Base-by-base conservation (phyloP, 768 basidiomycete species). In the Suillus lakei region DNA sequence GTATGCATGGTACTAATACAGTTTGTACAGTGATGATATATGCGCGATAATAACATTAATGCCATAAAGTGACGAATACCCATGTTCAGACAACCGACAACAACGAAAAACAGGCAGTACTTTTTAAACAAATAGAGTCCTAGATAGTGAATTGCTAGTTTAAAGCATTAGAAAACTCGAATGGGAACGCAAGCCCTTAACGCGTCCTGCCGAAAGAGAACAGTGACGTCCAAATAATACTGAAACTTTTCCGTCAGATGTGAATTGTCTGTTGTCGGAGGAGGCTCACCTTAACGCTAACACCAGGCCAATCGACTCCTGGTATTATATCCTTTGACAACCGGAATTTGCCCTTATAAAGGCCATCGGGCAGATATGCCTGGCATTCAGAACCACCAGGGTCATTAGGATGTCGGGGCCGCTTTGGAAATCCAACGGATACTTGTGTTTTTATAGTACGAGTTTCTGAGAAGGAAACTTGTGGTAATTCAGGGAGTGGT, bases 141-240 rank as follows among this genome's bases (percentile, higher is more conserved):
- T 28, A 16, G 50, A 50, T 18, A 59, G 74, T 84, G 81, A 59
- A 80, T 81, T 75, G 71, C 13, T 26, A 21, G 74, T 85, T 80
- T 56, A 80, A 82, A 73, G 70, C 15, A 38, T 74, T 80, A 91
- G 64, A 80, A 74, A 70, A 92, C 80, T 63, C 81, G 83, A 51
- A 92, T 79, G 5, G 89, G 90, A 64, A 91, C 78, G 36, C 88
- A 83, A 36, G 86, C 88, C 65, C 86, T 83, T 55, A 87, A 74
- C 65, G 86, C 84, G 69, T 91, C 88, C 69, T 87, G 85, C 21
- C 86, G 86, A 46, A 89, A 79, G 51, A 88, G 76, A 46, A 92
- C 90, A 59, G 88, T 88, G 38, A 90, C 82, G 64, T 91, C 89
- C 63, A 92, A 77, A 73, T 90, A 91, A 76, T 91, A 91, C 91